Evolutionary conservation across 2,329 filamentous ascomycete genomes (phyloP).

Genomic region (Incumbomyces delicatus): DNA sequence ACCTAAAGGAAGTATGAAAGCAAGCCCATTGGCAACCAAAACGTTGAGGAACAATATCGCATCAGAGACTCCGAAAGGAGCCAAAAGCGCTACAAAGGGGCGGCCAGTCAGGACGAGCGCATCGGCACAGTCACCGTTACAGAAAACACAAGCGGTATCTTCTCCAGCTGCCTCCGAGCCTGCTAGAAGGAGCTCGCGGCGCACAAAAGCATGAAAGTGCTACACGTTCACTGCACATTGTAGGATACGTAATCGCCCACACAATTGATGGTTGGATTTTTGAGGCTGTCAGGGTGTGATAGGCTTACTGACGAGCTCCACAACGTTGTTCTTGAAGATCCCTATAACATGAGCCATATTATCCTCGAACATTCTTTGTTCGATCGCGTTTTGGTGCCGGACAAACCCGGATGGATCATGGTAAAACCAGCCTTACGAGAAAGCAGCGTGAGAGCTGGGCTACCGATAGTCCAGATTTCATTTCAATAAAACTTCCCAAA

Average conservation of each 20-base stretch:
- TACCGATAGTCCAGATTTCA: too few species aligned
- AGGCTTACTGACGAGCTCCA: too few species aligned
- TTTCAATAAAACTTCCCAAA: too few species aligned
- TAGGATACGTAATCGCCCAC: background rate
- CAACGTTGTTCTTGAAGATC: too few species aligned
- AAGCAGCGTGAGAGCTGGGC: too few species aligned
- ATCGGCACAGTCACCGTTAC: background rate
- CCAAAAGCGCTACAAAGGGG: background rate
- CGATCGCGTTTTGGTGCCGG: too few species aligned
- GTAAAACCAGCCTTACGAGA: too few species aligned
- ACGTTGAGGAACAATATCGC: background rate
- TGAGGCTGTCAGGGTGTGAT: too few species aligned
- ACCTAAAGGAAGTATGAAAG: background rate
- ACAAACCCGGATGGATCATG: too few species aligned
- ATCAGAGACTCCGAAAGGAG: background rate
- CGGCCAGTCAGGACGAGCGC: background rate
- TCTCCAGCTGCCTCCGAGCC: background rate
- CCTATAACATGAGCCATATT: too few species aligned
- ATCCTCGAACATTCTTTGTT: too few species aligned
- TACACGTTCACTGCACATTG: background rate
- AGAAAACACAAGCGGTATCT: background rate
- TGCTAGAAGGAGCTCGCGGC: constrained; percentile 1
- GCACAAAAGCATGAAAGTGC: background rate
- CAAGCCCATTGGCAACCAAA: background rate
- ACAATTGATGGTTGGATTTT: too few species aligned